Evolutionary conservation across 1,284 basidiomycete species (phyloP).

Genomic region (Peniophora sp.): DNA sequence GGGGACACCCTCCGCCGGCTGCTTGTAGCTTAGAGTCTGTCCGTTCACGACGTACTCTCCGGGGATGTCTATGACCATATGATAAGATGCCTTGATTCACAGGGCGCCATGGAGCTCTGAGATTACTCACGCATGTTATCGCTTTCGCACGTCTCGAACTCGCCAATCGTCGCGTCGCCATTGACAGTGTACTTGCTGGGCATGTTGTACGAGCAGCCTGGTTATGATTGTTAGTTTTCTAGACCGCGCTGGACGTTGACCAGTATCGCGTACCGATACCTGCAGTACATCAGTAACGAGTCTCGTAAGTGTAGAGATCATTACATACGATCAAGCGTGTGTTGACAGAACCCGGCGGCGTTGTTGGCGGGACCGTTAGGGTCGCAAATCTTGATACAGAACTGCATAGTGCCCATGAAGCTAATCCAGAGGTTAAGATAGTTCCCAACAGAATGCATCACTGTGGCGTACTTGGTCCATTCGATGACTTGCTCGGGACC

Average conservation of each 20-base stretch:
- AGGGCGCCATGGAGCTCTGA: neutral
- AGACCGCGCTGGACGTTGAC: too few species aligned
- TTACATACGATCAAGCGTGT: constrained; percentile 45
- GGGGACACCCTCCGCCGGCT: constrained; percentile 55
- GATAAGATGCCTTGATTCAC: neutral
- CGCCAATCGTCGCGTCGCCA: constrained; percentile 36
- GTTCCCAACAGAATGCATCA: neutral
- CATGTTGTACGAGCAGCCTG: constrained; percentile 64
- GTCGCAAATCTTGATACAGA: constrained; percentile 50
- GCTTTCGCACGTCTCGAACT: constrained; percentile 54
- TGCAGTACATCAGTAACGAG: too few species aligned
- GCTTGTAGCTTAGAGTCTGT: constrained; percentile 35
- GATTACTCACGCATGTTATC: constrained; percentile 38
- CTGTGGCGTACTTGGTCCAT: constrained; percentile 41
- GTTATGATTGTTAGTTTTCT: constrained; percentile 9
- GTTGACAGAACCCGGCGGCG: constrained; percentile 47
- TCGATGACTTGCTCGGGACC: constrained; percentile 36
- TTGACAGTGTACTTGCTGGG: constrained; percentile 33
- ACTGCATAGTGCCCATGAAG: constrained; percentile 44
- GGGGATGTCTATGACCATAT: neutral
- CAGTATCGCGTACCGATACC: too few species aligned
- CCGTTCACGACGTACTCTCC: neutral
- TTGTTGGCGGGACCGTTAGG: constrained; percentile 36
- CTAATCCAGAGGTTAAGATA: constrained; percentile 18
- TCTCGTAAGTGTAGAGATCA: too few species aligned